These are phyloP conservation scores for Bryoerythrophyllum caledonicum DNA, from an alignment of 225 moss, liverwort and hornwort species.

Conservation along the genomic window DNA sequence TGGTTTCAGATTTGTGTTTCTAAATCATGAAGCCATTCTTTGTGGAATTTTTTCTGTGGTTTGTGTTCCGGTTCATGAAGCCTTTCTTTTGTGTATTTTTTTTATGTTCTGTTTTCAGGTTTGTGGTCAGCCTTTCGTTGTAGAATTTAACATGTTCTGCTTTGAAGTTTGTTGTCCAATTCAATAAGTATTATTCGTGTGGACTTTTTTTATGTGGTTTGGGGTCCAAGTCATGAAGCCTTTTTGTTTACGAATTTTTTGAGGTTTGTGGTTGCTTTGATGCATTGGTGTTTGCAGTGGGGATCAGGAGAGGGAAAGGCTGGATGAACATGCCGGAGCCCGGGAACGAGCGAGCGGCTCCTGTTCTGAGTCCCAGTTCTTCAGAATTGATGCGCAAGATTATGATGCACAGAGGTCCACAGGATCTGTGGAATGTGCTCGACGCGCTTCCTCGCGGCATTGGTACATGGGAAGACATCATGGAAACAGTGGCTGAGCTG, in stretches of 20 bases:
- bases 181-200: too few relatives aligned
- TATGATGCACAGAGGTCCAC: slow-evolving; percentile 48
- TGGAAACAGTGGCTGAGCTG: slow-evolving; percentile 68
- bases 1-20: too few relatives aligned
- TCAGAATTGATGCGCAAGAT: slow-evolving; percentile 60
- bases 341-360: slow-evolving; percentile 49
- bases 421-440: slow-evolving; percentile 67
- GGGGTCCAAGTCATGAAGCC: too few relatives aligned
- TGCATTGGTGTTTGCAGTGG: slow-evolving; percentile 29
- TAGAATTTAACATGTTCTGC: too few relatives aligned
- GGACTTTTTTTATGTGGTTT: too few relatives aligned
- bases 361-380: slow-evolving; percentile 71
- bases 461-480: slow-evolving; percentile 72
- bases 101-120: too few relatives aligned
- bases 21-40: too few relatives aligned
- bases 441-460: slow-evolving; percentile 71
- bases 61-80: too few relatives aligned
- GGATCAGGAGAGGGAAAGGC: slow-evolving; percentile 64
- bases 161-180: too few relatives aligned
- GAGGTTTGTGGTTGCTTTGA: neutral
- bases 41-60: too few relatives aligned
- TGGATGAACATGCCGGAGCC: slow-evolving; percentile 77
- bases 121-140: too few relatives aligned
- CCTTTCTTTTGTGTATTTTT: too few relatives aligned
- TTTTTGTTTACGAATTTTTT: neutral